phyloP scores from a whole-genome alignment of 257 asterid genomes.

The Fraxinus quadrangulata region DNA sequence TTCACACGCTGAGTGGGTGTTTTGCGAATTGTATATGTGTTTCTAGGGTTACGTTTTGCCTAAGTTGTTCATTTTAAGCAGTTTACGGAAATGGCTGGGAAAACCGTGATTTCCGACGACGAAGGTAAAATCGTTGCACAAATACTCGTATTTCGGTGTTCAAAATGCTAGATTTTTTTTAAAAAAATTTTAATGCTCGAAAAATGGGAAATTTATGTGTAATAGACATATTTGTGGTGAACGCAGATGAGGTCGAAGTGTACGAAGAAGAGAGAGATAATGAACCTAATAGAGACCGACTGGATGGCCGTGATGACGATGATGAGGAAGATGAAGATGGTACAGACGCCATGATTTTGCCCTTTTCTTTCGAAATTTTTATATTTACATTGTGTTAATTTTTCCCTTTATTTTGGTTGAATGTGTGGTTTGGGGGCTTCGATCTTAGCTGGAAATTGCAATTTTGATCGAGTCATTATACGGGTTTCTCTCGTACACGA shows the following conservation, averaged over 20 bases:
- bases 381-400: neutral
- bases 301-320: slow-evolving; percentile 54
- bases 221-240: neutral
- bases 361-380: neutral
- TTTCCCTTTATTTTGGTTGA: neutral
- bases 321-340: slow-evolving; percentile 88
- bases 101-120: slow-evolving; percentile 73
- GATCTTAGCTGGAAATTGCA: neutral
- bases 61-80: slow-evolving; percentile 20
- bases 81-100: slow-evolving; percentile 57
- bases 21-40: neutral
- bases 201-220: neutral
- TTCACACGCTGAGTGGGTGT: neutral
- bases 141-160: neutral
- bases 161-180: too few relatives aligned
- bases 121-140: slow-evolving; percentile 50
- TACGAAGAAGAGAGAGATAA: slow-evolving; percentile 79
- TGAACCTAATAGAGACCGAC: slow-evolving; percentile 56
- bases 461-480: neutral
- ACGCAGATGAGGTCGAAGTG: slow-evolving; percentile 60
- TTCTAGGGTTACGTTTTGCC: slow-evolving; percentile 48
- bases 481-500: neutral
- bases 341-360: slow-evolving; percentile 20
- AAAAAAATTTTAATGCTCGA: neutral
- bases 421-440: neutral